Evolutionary conservation across 2,329 filamentous ascomycete genomes (phyloP).

Genomic region (Alternaria hordeiaustralica): DNA sequence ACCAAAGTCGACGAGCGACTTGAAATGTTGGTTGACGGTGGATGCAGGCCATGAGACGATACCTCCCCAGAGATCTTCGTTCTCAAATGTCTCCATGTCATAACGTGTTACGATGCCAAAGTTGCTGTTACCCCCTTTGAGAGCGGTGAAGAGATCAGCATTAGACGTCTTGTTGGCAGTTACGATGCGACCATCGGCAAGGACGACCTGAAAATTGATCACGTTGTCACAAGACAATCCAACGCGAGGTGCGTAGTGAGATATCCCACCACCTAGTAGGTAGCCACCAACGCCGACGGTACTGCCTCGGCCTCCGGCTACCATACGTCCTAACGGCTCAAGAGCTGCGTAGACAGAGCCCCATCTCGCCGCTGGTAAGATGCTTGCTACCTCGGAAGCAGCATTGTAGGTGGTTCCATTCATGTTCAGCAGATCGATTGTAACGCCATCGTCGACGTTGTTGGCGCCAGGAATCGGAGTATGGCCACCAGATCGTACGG

Average conservation of each 20-base stretch:
- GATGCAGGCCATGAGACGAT: conserved; percentile 14
- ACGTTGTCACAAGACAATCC: conserved; percentile 35
- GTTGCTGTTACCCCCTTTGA: conserved; percentile 39
- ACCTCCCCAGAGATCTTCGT: conserved; percentile 29
- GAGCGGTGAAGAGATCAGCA: conserved; percentile 48
- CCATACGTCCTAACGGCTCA: conserved; percentile 28
- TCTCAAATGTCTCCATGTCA: conserved; percentile 25
- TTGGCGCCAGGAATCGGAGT: conserved; percentile 29
- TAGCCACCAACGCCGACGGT: conserved; percentile 40
- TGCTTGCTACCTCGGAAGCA: conserved; percentile 1
- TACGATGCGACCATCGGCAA: conserved; percentile 43
- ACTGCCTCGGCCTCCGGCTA: conserved; percentile 33
- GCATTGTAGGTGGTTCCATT: conserved; percentile 11
- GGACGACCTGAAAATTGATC: conserved; percentile 43
- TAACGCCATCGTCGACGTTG: conserved; percentile 32
- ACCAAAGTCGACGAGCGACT: conserved; percentile 20
- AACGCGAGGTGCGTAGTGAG: conserved; percentile 24
- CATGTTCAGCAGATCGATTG: conserved; percentile 31
- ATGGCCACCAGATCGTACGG: conserved; percentile 37
- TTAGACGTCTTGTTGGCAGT: conserved; percentile 43
- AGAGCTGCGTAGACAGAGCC: conserved; percentile 25
- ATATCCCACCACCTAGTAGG: conserved; percentile 33
- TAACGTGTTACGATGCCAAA: conserved; percentile 36
- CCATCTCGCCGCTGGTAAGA: conserved; percentile 25
- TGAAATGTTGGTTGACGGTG: conserved; percentile 15